Percentiles rank a stretch among this genome's conserved stretches.
phyloP scores from a whole-genome alignment of 202 grass and related monocot genomes.

The Hordeum pubiflorum region DNA sequence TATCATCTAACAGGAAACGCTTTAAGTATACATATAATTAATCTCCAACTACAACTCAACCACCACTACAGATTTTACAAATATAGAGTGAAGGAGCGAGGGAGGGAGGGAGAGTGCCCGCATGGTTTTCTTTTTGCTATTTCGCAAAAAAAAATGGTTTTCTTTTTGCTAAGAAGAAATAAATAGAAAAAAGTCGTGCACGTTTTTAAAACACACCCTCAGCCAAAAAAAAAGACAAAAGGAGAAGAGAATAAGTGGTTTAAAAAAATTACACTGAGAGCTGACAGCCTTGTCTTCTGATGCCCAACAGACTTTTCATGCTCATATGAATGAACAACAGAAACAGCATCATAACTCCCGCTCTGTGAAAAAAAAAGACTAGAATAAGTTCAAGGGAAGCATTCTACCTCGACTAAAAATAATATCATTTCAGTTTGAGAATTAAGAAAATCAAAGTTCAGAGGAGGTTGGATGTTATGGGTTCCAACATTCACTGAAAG shows the following conservation, averaged over 20 bases:
- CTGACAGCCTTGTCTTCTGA: constrained; percentile 75
- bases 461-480: not conserved
- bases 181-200: not conserved
- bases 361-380: constrained; percentile 34
- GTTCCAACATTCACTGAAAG: not conserved
- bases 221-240: not conserved
- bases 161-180: not conserved
- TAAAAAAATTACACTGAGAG: constrained; percentile 62
- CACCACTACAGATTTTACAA: not conserved
- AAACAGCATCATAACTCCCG: constrained; percentile 66
- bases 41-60: not conserved
- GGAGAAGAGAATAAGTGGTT: constrained; percentile 9
- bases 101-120: not conserved
- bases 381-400: not conserved
- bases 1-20: not conserved
- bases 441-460: not conserved
- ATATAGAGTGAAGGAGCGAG: not conserved
- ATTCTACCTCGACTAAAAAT: not conserved
- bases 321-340: constrained; percentile 85
- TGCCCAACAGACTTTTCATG: constrained; percentile 61
- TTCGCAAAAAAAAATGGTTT: too few relatives aligned
- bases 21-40: not conserved
- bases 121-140: not conserved
- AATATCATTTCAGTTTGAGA: not conserved
- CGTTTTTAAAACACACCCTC: not conserved